Evolutionary conservation across 495 filamentous ascomycete genomes (phyloP), one percentile per base, ranked within the genome.

Genomic region (Talaromyces proteolyticus): DNA sequence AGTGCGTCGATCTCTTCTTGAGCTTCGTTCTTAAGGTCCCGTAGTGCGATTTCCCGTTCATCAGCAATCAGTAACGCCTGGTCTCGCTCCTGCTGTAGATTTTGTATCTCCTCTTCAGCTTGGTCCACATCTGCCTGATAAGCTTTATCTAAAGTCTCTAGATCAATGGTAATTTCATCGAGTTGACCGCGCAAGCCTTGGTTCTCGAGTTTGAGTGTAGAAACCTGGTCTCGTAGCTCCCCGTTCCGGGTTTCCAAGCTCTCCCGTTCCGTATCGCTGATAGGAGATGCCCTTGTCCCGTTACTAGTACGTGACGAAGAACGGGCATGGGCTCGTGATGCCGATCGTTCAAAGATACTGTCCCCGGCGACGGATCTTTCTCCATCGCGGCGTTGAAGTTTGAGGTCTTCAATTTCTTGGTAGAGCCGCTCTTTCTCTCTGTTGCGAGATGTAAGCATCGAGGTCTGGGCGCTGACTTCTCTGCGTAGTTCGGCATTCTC

Each of bases 381-480:
- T 22, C 71, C 74, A 53, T 86, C 84, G 42, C 86, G 80, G 12
- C 89, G 82, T 53, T 89, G 83, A 51, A 97, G 79, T 61, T 97
- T 98, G 43, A 97, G 77, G 47, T 96, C 90, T 68, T 98, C 93
- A 40, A 96, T 98, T 60, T 98, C 93, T 52, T 95, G 88, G 60
- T 96, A 94, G 14, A 98, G 75, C 3, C 91, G 85, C 57, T 96
- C 91, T 60, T 93, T 92, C 63, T 98, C 93, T 25, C 89, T 82
- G 57, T 97, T 96, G 6, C 93, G 79, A 25, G 93, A 96, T 4
- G 94, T 96, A 6, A 98, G 81, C 92, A 97, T 98, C 0, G 91
- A 95, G 0, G 91, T 94, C 64, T 98, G 93, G 10, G 94, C 93
- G 50, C 90, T 88, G 22, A 97, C 86, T 62, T 97, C 91, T 42